Conservation (phyloP, 805 yeast species). For the Sungouiozyma intestinalis region DNA sequence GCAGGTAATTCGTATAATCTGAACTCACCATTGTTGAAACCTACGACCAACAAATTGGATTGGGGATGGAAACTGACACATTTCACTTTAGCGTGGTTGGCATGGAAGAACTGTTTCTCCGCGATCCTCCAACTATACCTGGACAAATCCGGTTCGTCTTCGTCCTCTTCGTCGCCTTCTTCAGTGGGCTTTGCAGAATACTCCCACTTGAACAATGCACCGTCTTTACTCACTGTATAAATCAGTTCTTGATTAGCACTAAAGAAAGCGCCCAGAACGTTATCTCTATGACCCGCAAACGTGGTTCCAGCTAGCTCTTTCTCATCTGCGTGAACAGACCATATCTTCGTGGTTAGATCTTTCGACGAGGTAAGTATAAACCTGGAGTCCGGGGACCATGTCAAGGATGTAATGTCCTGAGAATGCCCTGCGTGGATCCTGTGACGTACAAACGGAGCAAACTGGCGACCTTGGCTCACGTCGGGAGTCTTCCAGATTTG, state of each 20-base stretch:
- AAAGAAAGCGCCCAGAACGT: conserved; percentile 80
- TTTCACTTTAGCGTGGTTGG: conserved; percentile 51
- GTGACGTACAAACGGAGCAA: conserved; percentile 91
- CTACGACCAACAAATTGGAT: conserved; percentile 69
- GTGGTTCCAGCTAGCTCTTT: conserved; percentile 66
- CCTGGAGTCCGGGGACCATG: conserved; percentile 88
- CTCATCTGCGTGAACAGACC: conserved; percentile 62
- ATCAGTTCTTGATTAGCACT: conserved; percentile 80
- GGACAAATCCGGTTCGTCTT: conserved; percentile 30
- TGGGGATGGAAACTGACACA: conserved; percentile 77
- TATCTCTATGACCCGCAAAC: conserved; percentile 86
- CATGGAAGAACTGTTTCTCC: conserved; percentile 62
- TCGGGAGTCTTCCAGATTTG: conserved; percentile 94
- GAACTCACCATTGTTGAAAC: conserved; percentile 84
- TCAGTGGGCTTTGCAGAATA: conserved; percentile 48
- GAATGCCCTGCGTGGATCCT: conserved; percentile 89
- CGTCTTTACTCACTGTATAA: conserved; percentile 88
- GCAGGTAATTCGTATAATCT: conserved; percentile 80
- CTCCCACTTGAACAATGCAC: conserved; percentile 90
- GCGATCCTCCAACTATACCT: conserved; percentile 73
- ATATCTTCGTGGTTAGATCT: conserved; percentile 81
- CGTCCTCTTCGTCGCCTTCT: conserved; percentile 32
- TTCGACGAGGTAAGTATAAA: conserved; percentile 79
- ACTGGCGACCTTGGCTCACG: conserved; percentile 72
- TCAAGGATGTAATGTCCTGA: conserved; percentile 61